Conservation (phyloP, 2,329 filamentous ascomycete species). For the Pleomassaria siparia region DNA sequence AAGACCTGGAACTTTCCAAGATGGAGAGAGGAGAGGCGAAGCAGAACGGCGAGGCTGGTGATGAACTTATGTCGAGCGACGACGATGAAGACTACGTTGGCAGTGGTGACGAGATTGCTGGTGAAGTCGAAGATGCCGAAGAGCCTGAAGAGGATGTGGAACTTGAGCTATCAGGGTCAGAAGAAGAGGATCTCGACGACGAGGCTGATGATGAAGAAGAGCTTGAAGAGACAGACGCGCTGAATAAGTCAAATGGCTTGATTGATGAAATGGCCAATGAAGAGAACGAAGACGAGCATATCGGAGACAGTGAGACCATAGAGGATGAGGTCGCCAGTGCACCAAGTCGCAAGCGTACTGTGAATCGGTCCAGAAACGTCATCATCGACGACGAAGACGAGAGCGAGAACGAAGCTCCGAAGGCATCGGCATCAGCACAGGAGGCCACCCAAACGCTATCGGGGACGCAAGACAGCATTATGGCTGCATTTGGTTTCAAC, state of each 20-base stretch:
- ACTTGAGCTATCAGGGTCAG: constrained; percentile 49
- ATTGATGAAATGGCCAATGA: constrained; percentile 47
- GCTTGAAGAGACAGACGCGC: constrained; percentile 25
- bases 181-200: constrained; percentile 41
- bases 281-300: constrained; percentile 26
- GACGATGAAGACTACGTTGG: constrained; percentile 56
- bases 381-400: constrained; percentile 66
- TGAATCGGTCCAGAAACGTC: constrained; percentile 51
- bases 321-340: constrained; percentile 49
- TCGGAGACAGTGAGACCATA: constrained; percentile 34
- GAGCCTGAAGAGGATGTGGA: constrained; percentile 41
- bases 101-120: constrained; percentile 50
- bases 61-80: constrained; percentile 51
- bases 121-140: constrained; percentile 41
- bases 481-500: constrained; percentile 45
- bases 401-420: constrained; percentile 22
- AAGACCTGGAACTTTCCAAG: constrained; percentile 77
- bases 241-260: constrained; percentile 32
- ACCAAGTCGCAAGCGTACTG: constrained; percentile 53
- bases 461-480: constrained; percentile 30
- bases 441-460: background rate
- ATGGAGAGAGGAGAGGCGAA: constrained; percentile 74
- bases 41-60: constrained; percentile 54
- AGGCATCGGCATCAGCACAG: constrained; percentile 22
- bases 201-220: constrained; percentile 39